phyloP scores from a whole-genome alignment of 2,329 filamentous ascomycete species.

The Cytospora piceae region DNA sequence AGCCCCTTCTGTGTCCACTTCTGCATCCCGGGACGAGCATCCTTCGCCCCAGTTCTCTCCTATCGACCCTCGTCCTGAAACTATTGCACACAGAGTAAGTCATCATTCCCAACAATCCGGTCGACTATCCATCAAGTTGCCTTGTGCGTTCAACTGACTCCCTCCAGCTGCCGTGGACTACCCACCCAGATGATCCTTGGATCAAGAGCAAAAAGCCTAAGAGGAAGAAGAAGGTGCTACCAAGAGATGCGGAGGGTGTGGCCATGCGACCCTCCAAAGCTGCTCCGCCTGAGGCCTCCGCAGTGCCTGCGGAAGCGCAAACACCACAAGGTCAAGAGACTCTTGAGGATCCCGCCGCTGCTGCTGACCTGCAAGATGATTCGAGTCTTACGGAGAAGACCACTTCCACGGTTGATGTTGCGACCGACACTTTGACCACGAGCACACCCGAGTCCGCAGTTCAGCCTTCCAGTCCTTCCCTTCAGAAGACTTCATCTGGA shows the following conservation, averaged over 20 bases:
- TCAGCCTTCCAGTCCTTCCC: background rate
- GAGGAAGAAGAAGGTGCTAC: conserved; percentile 25
- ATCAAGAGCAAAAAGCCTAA: conserved; percentile 25
- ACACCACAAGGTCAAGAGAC: background rate
- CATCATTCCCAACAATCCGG: background rate
- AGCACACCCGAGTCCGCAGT: conserved; percentile 22
- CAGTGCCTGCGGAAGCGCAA: background rate
- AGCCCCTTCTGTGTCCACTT: background rate
- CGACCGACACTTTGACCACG: conserved; percentile 19
- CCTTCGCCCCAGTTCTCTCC: background rate
- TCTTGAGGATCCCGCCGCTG: background rate
- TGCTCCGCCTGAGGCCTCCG: background rate
- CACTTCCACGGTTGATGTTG: conserved; percentile 16
- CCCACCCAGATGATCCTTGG: conserved; percentile 26
- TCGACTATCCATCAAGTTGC: background rate
- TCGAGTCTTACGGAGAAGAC: conserved; percentile 20
- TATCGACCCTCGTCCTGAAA: background rate
- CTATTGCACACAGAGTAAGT: background rate
- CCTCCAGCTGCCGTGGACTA: conserved; percentile 25
- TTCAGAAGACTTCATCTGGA: conserved; percentile 14
- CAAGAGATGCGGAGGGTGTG: conserved; percentile 17
- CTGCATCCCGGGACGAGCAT: background rate
- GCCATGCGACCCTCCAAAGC: conserved; percentile 16
- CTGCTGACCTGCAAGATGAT: conserved; percentile 15
- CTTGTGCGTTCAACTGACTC: background rate